Evolutionary conservation across 345 rosid species (phyloP), one percentile per base, ranked within the genome.

Genomic region (Hirschfeldia incana): DNA sequence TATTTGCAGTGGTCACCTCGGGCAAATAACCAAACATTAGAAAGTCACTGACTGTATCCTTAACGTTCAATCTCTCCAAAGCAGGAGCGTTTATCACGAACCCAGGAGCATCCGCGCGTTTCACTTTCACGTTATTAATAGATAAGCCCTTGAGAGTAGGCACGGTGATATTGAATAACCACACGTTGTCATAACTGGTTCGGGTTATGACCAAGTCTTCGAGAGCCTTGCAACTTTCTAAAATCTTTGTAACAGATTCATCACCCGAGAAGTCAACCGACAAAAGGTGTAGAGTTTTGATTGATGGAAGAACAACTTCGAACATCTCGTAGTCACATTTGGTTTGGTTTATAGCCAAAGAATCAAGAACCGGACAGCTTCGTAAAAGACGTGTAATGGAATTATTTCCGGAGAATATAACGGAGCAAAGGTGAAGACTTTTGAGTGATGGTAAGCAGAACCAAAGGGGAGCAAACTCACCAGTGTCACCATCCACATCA

Each of bases 261-360:
- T 51, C 8, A 15, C 21, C 2, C 58, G 58, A n/a, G 58, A 51
- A 51, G 17, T 51, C 15, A 15, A 51, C 58, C 58, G 58, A 51
- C 8, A 5, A 15, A 15, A 51, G 58, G 58, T 51, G 58, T 5
- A 51, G 58, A 6, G 3, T 51, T 6, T 51, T 51, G 58, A 51
- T 7, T 15, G 58, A 4, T 51, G 58, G 58, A 15, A 51, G 55
- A 42, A 10, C 58, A 51, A 51, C 58, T 21, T 51, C 21, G 58
- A 51, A 51, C 58, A 51, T 51, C 58, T n/a, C 21, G 21, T n/a
- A n/a, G 58, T 15, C 58, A 15, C 21, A n/a, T 53, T 57, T 57
- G 28, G 61, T 57, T 57, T 57, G 29, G 5, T 17, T 57, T 57
- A 72, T 12, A 13, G 59, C 57, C 67, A 72, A 72, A 72, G 28